Evolutionary conservation across 192 early-diverging fungal genomes (phyloP).

Genomic region (Umbelopsis sp.): DNA sequence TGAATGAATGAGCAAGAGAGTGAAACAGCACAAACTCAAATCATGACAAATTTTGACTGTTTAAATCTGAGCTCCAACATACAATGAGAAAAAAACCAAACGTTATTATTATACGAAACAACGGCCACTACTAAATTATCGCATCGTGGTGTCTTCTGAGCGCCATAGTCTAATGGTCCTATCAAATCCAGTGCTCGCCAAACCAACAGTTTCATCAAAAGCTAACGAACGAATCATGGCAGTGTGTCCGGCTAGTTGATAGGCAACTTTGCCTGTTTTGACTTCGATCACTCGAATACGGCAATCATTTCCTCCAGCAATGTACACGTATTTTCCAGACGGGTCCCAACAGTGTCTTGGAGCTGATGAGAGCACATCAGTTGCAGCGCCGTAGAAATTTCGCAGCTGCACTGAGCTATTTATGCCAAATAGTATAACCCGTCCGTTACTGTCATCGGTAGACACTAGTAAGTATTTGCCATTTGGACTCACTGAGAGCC

Average conservation of each 20-base stretch:
- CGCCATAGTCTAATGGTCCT: constrained; percentile 1
- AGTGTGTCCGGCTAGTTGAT: constrained; percentile 57
- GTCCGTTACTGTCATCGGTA: constrained; percentile 69
- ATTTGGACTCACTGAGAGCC: constrained; percentile 57
- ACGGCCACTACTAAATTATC: not conserved
- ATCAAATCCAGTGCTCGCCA: constrained; percentile 66
- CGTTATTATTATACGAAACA: not conserved
- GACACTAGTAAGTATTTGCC: constrained; percentile 62
- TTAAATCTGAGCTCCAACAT: not conserved
- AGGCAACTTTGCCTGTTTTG: constrained; percentile 46
- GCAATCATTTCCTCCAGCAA: constrained; percentile 63
- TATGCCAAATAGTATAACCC: constrained; percentile 62
- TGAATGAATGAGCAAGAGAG: not conserved
- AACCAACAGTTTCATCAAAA: constrained; percentile 49
- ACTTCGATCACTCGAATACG: constrained; percentile 57
- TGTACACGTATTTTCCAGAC: constrained; percentile 64
- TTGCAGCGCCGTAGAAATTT: constrained; percentile 65
- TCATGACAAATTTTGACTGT: not conserved
- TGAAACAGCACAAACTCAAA: not conserved
- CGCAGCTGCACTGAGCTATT: constrained; percentile 52
- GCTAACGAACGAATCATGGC: constrained; percentile 55
- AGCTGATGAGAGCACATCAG: constrained; percentile 63
- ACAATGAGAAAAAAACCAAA: no score
- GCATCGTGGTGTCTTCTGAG: constrained; percentile 8
- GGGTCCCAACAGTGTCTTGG: constrained; percentile 66